Percentiles rank a stretch among this genome's conserved stretches.
Evolutionary conservation across 192 early-diverging fungal genomes (phyloP).

Genomic region (Diversispora eburnea): DNA sequence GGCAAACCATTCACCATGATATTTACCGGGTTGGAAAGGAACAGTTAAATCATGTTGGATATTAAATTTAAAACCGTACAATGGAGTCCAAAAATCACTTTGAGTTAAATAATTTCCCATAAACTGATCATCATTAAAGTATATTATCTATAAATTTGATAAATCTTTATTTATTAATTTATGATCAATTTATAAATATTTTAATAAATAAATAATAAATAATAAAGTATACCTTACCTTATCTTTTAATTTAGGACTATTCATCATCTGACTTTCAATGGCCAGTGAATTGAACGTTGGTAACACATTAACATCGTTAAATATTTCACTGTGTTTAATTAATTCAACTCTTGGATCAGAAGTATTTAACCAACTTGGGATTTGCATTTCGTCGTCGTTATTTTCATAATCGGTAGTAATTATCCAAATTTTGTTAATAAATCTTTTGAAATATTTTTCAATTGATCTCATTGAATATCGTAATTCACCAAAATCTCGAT

Average conservation of each 20-base stretch:
- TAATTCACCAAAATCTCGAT: slow-evolving; percentile 42
- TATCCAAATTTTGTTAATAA: slow-evolving; percentile 33
- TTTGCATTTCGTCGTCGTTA: slow-evolving; percentile 15
- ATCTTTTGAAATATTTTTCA: slow-evolving; percentile 25
- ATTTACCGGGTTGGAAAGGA: background rate
- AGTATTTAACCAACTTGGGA: slow-evolving; percentile 36
- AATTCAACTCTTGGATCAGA: slow-evolving; percentile 4
- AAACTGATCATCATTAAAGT: slow-evolving; percentile 44
- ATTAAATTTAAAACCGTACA: slow-evolving; percentile 40
- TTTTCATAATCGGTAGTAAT: slow-evolving; percentile 29
- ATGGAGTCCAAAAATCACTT: slow-evolving; percentile 37
- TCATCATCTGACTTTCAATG: slow-evolving; percentile 38
- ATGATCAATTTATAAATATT: background rate
- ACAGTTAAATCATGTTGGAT: slow-evolving; percentile 31
- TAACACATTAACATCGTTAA: slow-evolving; percentile 23
- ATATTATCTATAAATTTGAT: slow-evolving; percentile 29
- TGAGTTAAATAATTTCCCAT: slow-evolving; percentile 14
- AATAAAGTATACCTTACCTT: slow-evolving; percentile 26
- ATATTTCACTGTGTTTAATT: slow-evolving; percentile 32
- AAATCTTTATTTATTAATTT: background rate
- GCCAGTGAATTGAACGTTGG: slow-evolving; percentile 42
- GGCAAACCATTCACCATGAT: slow-evolving; percentile 35
- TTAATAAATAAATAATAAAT: background rate
- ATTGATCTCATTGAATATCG: slow-evolving; percentile 41
- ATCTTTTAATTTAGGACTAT: slow-evolving; percentile 33